These are phyloP conservation scores for Gaertneriomyces semiglobifer DNA, from an alignment of 192 early-diverging fungal genomes.

Conservation along the genomic window DNA sequence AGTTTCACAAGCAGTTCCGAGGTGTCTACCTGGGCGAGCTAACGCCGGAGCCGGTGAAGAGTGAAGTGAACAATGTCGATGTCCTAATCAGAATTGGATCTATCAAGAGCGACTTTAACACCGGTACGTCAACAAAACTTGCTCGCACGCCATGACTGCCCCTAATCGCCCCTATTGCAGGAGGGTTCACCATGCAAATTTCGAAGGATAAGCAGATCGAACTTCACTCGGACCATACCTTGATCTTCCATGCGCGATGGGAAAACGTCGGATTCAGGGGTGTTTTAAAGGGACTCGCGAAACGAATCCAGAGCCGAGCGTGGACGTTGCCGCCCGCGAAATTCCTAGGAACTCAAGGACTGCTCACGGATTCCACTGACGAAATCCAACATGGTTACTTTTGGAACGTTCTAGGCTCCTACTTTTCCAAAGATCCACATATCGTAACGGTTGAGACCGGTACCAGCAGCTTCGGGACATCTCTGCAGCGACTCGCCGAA, in stretches of 20 bases:
- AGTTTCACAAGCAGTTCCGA: constrained; percentile 35
- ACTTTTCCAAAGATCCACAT: constrained; percentile 24
- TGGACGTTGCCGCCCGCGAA: constrained; percentile 5
- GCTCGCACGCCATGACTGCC: too few relatives aligned
- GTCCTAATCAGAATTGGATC: constrained; percentile 43
- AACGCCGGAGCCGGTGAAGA: constrained; percentile 28
- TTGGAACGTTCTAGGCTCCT: constrained; percentile 39
- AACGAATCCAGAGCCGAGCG: constrained; percentile 9
- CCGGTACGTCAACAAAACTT: background rate
- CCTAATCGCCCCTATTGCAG: background rate
- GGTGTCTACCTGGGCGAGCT: constrained; percentile 42
- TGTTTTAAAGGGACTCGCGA: constrained; percentile 20
- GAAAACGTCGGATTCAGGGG: constrained; percentile 42
- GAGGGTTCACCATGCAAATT: constrained; percentile 47
- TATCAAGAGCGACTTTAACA: constrained; percentile 50
- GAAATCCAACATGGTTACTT: constrained; percentile 43
- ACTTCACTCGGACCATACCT: constrained; percentile 40
- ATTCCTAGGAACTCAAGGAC: constrained; percentile 2
- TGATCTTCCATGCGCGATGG: constrained; percentile 36
- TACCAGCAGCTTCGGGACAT: constrained; percentile 41
- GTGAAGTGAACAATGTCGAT: constrained; percentile 38
- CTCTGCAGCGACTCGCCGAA: constrained; percentile 34
- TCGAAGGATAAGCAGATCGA: constrained; percentile 33
- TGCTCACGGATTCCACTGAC: background rate
- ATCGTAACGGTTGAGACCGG: constrained; percentile 48